These are phyloP conservation scores for Elaeis oleifera DNA, from an alignment of 202 grass and related monocot species.

Conservation along the genomic window DNA sequence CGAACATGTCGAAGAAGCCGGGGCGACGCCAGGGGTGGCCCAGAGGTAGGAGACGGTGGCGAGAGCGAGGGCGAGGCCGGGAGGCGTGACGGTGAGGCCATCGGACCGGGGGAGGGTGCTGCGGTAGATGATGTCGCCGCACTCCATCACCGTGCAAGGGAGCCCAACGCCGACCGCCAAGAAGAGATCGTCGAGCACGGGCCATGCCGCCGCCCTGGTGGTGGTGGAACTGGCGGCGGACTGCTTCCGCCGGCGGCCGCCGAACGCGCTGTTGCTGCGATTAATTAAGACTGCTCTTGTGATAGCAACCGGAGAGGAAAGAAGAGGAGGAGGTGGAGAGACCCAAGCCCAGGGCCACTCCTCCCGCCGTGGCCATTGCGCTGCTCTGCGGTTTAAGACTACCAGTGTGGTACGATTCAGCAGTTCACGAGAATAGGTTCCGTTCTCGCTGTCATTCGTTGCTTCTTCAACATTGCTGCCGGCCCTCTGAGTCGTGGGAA, in stretches of 20 bases:
- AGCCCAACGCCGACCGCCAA: constrained; percentile 90
- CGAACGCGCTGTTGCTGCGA: constrained; percentile 19
- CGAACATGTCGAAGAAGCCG: constrained; percentile 98
- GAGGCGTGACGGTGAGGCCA: constrained; percentile 64
- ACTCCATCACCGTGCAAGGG: constrained; percentile 94
- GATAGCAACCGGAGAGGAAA: constrained; percentile 38
- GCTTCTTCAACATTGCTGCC: too few species aligned
- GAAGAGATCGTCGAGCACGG: constrained; percentile 46
- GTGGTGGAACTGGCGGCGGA: constrained; percentile 19
- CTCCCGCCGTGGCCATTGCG: constrained; percentile 48
- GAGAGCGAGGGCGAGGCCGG: constrained; percentile 52
- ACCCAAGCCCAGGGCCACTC: constrained; percentile 38
- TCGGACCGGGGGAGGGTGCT: constrained; percentile 76
- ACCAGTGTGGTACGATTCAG: too few species aligned
- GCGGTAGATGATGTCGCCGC: constrained; percentile 95
- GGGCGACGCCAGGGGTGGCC: constrained; percentile 83
- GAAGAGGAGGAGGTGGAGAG: constrained; percentile 29
- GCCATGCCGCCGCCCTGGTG: constrained; percentile 32
- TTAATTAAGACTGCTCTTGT: constrained; percentile 7
- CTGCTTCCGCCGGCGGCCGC: not conserved
- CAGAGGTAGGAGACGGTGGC: constrained; percentile 69
- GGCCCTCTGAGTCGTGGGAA: too few species aligned
- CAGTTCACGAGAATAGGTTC: too few species aligned
- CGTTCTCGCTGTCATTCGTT: too few species aligned
- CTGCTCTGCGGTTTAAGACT: too few species aligned